These are phyloP conservation scores for Diospyros kaki DNA, from an alignment of 148 eudicot genomes.

Conservation along the genomic window DNA sequence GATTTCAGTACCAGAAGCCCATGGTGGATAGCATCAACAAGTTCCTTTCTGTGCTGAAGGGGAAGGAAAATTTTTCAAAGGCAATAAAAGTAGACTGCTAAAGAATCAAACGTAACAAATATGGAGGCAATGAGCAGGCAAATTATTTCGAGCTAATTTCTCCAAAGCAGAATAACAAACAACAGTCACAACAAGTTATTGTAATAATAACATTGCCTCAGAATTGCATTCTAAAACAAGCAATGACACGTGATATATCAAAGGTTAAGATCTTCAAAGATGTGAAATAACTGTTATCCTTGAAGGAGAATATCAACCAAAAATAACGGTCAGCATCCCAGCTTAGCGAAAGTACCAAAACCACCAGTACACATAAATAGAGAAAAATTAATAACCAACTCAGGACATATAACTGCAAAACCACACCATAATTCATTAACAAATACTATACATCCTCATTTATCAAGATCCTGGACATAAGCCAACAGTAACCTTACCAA, in stretches of 20 bases:
- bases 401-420: conserved; percentile 3
- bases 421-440: not conserved
- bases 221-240: not conserved
- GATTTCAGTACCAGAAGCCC: conserved; percentile 63
- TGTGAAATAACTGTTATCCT: not conserved
- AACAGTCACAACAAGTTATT: not conserved
- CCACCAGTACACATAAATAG: not conserved
- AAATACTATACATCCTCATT: conserved; percentile 10
- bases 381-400: not conserved
- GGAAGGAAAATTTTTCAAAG: not conserved
- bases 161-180: not conserved
- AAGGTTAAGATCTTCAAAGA: not conserved
- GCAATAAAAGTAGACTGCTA: not conserved
- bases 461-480: not conserved
- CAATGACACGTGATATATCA: not conserved
- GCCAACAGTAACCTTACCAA: conserved; percentile 34
- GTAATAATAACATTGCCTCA: not conserved
- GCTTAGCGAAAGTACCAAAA: not conserved
- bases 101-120: not conserved
- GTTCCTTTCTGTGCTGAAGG: conserved; percentile 79
- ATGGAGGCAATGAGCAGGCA: not conserved
- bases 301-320: conserved; percentile 9
- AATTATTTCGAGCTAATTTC: conserved; percentile 6
- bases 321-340: not conserved
- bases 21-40: conserved; percentile 76